Percentiles rank a stretch among this genome's conserved stretches.
phyloP scores from a whole-genome alignment of 441 rosid genomes.

The Croton laevigatus region DNA sequence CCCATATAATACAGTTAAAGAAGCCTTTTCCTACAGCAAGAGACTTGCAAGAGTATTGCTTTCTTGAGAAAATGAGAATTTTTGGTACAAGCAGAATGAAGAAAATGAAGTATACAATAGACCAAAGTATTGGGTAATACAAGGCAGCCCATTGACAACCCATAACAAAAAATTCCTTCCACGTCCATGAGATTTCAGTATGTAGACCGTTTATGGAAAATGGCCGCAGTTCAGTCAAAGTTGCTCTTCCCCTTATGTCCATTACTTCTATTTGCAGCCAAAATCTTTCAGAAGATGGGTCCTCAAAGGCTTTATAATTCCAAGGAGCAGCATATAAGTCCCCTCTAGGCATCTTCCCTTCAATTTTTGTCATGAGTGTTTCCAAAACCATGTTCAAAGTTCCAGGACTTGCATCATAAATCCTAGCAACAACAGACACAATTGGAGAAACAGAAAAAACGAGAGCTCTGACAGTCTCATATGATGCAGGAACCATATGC shows the following conservation, averaged over 20 bases:
- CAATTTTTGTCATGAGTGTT: constrained; percentile 60
- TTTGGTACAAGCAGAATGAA: constrained; percentile 60
- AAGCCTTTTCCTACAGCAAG: constrained; percentile 46
- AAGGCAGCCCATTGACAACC: constrained; percentile 80
- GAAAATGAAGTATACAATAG: constrained; percentile 39
- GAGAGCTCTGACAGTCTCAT: constrained; percentile 71
- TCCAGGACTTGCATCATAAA: constrained; percentile 68
- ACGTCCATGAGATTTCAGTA: constrained; percentile 71
- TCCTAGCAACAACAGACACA: constrained; percentile 64
- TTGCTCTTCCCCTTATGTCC: constrained; percentile 54
- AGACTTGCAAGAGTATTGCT: constrained; percentile 51
- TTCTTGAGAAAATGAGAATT: constrained; percentile 41
- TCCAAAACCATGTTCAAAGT: constrained; percentile 60
- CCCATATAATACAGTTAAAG: constrained; percentile 49
- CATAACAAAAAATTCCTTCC: constrained; percentile 89
- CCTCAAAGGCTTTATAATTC: constrained; percentile 87
- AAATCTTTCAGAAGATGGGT: constrained; percentile 74
- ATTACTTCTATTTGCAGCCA: constrained; percentile 83
- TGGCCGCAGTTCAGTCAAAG: constrained; percentile 62
- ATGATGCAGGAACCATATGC: constrained; percentile 65
- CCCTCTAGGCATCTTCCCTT: constrained; percentile 50
- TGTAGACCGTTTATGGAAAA: constrained; percentile 71
- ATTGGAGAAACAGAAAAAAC: constrained; percentile 72
- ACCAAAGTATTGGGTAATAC: constrained; percentile 73
- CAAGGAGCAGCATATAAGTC: constrained; percentile 69